phyloP scores from a whole-genome alignment of 441 rosid species.

The Euphorbia corollata region DNA sequence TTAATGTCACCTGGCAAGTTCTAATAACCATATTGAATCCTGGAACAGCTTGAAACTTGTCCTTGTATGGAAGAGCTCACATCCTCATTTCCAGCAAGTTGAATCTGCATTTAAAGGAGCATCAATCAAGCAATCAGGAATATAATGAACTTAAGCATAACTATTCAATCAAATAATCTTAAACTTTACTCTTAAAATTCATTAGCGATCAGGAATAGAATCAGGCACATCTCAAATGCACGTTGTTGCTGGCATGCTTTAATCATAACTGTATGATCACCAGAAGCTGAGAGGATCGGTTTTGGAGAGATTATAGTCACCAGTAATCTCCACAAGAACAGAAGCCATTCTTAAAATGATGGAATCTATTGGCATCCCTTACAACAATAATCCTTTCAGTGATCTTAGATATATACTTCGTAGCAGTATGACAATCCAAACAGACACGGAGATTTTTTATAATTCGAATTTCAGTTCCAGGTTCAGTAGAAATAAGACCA shows the following conservation, averaged over 20 bases:
- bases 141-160: not conserved
- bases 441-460: constrained; percentile 76
- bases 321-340: constrained; percentile 82
- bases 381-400: constrained; percentile 60
- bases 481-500: constrained; percentile 60
- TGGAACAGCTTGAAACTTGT: not conserved
- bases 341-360: constrained; percentile 60
- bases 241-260: not conserved
- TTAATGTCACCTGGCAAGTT: not conserved
- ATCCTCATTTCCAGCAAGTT: constrained; percentile 5
- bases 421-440: constrained; percentile 63
- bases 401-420: constrained; percentile 67
- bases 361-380: constrained; percentile 74
- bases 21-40: not conserved
- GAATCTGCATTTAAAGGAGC: constrained; percentile 2
- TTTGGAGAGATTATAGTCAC: constrained; percentile 28
- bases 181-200: not conserved
- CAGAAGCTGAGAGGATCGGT: constrained; percentile 5
- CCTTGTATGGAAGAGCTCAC: not conserved
- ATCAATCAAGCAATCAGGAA: constrained; percentile 8
- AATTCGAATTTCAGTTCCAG: constrained; percentile 62
- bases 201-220: not conserved
- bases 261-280: not conserved
- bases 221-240: constrained; percentile 1
- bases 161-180: not conserved